Conservation (phyloP, 768 basidiomycete species). For the Lactarius hatsudake region DNA sequence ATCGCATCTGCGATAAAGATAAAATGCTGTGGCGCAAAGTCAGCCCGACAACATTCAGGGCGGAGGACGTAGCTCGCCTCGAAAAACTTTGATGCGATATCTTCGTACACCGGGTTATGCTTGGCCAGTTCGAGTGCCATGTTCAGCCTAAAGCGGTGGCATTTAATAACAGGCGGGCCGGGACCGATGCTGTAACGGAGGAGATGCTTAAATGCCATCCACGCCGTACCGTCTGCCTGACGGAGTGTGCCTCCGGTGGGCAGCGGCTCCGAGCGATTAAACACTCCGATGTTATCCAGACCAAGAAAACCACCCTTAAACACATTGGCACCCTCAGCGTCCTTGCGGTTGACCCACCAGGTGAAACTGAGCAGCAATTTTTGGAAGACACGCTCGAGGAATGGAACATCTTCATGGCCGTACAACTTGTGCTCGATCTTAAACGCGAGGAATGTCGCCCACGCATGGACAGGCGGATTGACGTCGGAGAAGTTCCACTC, state of each 20-base stretch:
- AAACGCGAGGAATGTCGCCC: conserved; percentile 98
- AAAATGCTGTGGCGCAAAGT: conserved; percentile 65
- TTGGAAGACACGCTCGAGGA: conserved; percentile 98
- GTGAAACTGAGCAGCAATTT: conserved; percentile 98
- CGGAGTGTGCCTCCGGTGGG: conserved; percentile 93
- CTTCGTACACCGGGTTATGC: conserved; percentile 95
- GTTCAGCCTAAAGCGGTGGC: conserved; percentile 50
- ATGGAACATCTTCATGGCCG: conserved; percentile 84
- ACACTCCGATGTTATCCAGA: conserved; percentile 95
- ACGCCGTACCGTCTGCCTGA: conserved; percentile 97
- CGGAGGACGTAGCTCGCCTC: conserved; percentile 46
- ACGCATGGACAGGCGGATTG: conserved; percentile 98
- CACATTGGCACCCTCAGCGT: conserved; percentile 90
- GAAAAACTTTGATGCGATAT: conserved; percentile 98
- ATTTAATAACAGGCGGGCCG: conserved; percentile 12
- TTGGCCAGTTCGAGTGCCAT: no score
- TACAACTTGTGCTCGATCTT: conserved; percentile 97
- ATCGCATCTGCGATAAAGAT: conserved; percentile 98
- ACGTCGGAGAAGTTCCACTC: conserved; percentile 99
- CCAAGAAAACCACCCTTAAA: conserved; percentile 99
- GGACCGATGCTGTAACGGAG: not conserved
- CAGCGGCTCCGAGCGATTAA: conserved; percentile 95
- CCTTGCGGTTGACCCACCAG: conserved; percentile 99
- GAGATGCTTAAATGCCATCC: conserved; percentile 91
- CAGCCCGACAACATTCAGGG: not conserved